Conservation (phyloP, 169 alveolate genomes). For the Amoebophrya sp. region DNA sequence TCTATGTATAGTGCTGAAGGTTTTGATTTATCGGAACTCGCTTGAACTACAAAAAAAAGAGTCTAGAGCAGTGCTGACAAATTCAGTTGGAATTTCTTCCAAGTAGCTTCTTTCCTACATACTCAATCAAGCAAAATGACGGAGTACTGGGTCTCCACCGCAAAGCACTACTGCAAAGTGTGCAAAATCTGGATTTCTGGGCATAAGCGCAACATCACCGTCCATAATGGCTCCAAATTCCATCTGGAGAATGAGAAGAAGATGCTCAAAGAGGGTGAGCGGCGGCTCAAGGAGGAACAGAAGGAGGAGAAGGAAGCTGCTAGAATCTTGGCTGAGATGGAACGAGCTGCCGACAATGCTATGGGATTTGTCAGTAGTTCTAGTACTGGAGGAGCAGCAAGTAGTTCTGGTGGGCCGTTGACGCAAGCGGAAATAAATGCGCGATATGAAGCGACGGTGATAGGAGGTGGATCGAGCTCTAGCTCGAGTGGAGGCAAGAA, state of each 20-base stretch:
- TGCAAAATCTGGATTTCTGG: constrained; percentile 58
- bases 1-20: no score
- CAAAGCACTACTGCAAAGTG: constrained; percentile 57
- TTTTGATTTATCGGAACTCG: no score
- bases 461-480: no score
- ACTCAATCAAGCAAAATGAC: constrained; percentile 41
- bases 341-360: neutral
- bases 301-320: neutral
- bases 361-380: neutral
- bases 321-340: neutral
- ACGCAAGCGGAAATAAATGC: neutral
- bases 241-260: neutral
- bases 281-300: neutral
- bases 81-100: no score
- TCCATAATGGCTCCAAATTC: neutral
- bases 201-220: constrained; percentile 11
- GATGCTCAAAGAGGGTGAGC: neutral
- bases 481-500: no score
- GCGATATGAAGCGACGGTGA: neutral
- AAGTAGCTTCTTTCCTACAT: neutral
- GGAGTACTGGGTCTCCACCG: constrained; percentile 57
- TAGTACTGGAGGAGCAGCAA: neutral
- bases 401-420: neutral
- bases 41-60: no score
- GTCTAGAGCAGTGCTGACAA: no score